phyloP scores from a whole-genome alignment of 2,329 filamentous ascomycete species.

The Chaetoscypha palmicola region DNA sequence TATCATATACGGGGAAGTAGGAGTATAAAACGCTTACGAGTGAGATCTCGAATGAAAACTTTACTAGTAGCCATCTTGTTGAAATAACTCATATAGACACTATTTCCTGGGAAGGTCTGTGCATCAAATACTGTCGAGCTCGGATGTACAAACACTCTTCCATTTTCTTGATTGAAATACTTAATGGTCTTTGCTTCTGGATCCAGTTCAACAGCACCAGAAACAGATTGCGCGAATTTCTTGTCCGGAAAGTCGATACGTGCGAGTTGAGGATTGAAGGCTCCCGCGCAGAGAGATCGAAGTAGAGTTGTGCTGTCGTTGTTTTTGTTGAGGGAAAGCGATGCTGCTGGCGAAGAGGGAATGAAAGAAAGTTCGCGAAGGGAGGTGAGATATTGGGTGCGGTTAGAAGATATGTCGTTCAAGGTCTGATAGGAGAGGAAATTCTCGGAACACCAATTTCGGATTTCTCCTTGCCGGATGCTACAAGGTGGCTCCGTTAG shows the following conservation, averaged over 20 bases:
- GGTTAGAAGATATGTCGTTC: conserved; percentile 80
- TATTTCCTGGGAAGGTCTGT: conserved; percentile 67
- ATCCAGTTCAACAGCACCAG: conserved; percentile 86
- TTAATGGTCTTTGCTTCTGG: conserved; percentile 88
- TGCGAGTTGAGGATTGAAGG: conserved; percentile 71
- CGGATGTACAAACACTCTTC: conserved; percentile 88
- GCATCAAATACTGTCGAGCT: conserved; percentile 78
- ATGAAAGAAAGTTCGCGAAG: conserved; percentile 82
- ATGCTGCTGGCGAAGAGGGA: conserved; percentile 31
- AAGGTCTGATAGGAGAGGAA: conserved; percentile 80
- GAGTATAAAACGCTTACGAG: conserved; percentile 60
- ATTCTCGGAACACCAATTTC: conserved; percentile 75
- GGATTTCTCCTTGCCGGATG: conserved; percentile 54
- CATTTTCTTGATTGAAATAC: conserved; percentile 81
- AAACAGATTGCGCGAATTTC: conserved; percentile 82
- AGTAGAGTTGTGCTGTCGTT: conserved; percentile 35
- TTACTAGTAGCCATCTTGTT: conserved; percentile 88
- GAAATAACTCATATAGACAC: conserved; percentile 82
- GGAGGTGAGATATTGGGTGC: conserved; percentile 77
- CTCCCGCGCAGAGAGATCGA: conserved; percentile 37
- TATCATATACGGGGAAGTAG: background rate
- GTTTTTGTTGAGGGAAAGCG: conserved; percentile 39
- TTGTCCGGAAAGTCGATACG: conserved; percentile 92
- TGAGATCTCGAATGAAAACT: conserved; percentile 84
- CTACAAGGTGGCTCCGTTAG: conserved; percentile 21